A percentile compares a stretch with the other conserved stretches of the same genome.
Evolutionary conservation across 2,329 filamentous ascomycete genomes (phyloP).

Genomic region (Sporothrix pallida): DNA sequence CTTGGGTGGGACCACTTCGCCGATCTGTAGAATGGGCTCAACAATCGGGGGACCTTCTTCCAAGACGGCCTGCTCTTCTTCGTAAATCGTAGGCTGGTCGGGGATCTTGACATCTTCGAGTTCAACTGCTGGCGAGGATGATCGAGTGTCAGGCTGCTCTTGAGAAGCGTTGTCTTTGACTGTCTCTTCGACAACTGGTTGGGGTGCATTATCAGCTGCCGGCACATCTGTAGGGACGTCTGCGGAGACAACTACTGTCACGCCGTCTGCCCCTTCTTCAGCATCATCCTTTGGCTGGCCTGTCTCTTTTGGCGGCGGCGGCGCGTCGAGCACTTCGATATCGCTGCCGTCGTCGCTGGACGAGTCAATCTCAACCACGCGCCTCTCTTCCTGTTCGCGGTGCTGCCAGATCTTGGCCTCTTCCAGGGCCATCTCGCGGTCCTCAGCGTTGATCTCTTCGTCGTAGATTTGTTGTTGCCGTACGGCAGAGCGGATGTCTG

Average conservation of each 20-base stretch:
- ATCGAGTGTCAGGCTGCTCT: constrained; percentile 28
- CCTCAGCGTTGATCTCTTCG: constrained; percentile 67
- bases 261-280: background rate
- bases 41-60: background rate
- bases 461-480: constrained; percentile 64
- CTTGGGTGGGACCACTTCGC: constrained; percentile 10
- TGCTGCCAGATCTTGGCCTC: constrained; percentile 57
- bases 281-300: background rate
- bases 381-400: constrained; percentile 45
- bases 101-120: constrained; percentile 49
- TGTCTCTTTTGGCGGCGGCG: constrained; percentile 41
- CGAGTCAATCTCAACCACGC: constrained; percentile 62
- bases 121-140: constrained; percentile 42
- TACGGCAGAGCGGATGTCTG: constrained; percentile 69
- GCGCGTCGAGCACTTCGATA: constrained; percentile 61
- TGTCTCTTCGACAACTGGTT: background rate
- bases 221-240: background rate
- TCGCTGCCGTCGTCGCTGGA: constrained; percentile 66
- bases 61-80: constrained; percentile 39
- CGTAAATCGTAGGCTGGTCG: constrained; percentile 29
- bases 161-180: background rate
- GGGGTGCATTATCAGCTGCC: too few species aligned
- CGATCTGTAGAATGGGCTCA: background rate
- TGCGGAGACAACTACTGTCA: background rate
- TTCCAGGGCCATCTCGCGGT: constrained; percentile 62